A percentile compares a stretch with the other conserved stretches of the same genome.
Evolutionary conservation across 768 basidiomycete genomes (phyloP).

Genomic region (Hericium rajendrae): DNA sequence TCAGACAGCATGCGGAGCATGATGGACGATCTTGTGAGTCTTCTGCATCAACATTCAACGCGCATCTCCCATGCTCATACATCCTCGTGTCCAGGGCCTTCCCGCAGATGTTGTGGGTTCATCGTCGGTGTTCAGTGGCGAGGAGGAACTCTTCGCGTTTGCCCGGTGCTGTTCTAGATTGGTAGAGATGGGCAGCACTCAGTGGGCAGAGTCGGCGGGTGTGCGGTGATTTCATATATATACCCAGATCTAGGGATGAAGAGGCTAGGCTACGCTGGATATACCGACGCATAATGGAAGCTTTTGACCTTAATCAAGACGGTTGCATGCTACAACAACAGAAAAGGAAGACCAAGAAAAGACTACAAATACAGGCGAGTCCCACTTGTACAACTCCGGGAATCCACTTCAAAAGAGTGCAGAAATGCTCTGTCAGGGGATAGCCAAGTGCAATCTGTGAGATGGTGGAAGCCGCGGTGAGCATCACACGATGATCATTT

Average conservation of each 20-base stretch:
- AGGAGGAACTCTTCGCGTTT: constrained; percentile 97
- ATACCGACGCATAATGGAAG: too few relatives aligned
- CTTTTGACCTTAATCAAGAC: too few relatives aligned
- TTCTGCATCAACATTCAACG: background rate
- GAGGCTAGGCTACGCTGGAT: too few relatives aligned
- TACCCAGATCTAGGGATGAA: background rate
- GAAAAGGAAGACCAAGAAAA: too few relatives aligned
- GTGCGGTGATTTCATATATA: constrained; percentile 1
- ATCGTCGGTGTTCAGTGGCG: constrained; percentile 89
- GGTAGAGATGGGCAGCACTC: constrained; percentile 84
- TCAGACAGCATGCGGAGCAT: constrained; percentile 86
- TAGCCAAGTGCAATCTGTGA: background rate
- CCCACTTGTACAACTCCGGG: too few relatives aligned
- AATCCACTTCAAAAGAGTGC: too few relatives aligned
- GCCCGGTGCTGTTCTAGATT: constrained; percentile 84
- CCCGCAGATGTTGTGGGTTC: constrained; percentile 65
- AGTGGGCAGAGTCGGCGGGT: constrained; percentile 57
- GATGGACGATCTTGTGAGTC: constrained; percentile 87
- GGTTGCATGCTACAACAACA: too few relatives aligned
- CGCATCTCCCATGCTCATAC: background rate
- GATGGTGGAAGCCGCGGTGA: background rate
- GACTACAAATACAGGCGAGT: too few relatives aligned
- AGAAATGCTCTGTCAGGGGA: too few relatives aligned
- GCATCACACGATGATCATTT: background rate
- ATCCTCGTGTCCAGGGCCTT: constrained; percentile 47